Base-by-base conservation (phyloP, 1,139 yeast species). In the Yamadazyma spencermartinsiae region DNA sequence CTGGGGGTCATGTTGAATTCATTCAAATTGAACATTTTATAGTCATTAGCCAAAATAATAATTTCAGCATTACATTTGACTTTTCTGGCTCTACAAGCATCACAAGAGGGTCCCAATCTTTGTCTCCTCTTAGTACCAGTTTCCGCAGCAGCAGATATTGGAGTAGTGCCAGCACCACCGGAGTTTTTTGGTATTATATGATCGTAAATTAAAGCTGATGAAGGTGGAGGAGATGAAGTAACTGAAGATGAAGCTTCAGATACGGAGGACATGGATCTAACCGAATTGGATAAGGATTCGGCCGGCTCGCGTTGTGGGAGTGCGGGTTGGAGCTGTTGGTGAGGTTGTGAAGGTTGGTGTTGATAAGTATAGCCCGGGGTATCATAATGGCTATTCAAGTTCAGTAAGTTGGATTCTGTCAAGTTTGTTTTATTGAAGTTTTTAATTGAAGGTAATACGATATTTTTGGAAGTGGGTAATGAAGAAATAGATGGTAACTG, bases 11-110 rank as follows among this genome's bases (percentile, higher is more conserved):
- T 39, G 12, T 39, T 42, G 25, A 39, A 51, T 15, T 45, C 35
- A 14, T 38, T 30, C n/a, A 45, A 37, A 30, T 46, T 35, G 19
- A 24, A 43, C 7, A 32, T 37, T 28, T 31, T 35, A 32, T 40
- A 36, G 26, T 46, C 39, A 10, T 43, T 43, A n/a, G 54, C 40
- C 23, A 60, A 43, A 2, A 62, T 51, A 6, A 40, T 36, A 14
- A 82, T 79, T 48, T 75, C 81, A 2, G 90, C 87, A 53, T 83
- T 81, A 60, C 92, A 84, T 58, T 82, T 84, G 43, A 82, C 85
- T 58, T 84, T 84, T 44, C 87, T 72, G n/a, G 75, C 56, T 37
- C 89, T 68, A 56, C 92, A 84, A 31, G 76, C 65, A 56, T 84
- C 90, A 60, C 92, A 84, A 35, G 86, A 79, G 8, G 90, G 90